A percentile compares a stretch with the other conserved stretches of the same genome.
Evolutionary conservation across 2,329 filamentous ascomycete species (phyloP).

Genomic region (Aureobasidium leucospermi): DNA sequence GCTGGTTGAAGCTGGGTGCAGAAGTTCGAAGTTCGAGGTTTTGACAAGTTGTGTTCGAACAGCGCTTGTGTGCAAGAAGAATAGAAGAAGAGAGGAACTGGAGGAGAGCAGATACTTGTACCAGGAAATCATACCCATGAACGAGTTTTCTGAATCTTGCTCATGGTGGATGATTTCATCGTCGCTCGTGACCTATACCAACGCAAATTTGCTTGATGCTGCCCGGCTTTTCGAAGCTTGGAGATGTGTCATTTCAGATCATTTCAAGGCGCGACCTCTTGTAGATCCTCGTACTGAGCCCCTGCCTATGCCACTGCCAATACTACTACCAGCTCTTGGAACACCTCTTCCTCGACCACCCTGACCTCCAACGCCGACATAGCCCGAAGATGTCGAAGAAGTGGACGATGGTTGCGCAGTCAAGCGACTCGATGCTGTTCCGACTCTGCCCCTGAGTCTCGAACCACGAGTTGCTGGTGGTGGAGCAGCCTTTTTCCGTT

Average conservation of each 20-base stretch:
- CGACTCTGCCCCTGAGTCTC: slow-evolving; percentile 30
- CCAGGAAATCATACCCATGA: neutral
- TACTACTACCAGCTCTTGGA: slow-evolving; percentile 37
- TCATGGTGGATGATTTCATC: neutral
- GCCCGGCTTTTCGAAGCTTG: neutral
- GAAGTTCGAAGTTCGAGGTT: no score
- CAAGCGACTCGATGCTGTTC: slow-evolving; percentile 26
- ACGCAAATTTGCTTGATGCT: neutral
- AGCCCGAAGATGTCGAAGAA: slow-evolving; percentile 22
- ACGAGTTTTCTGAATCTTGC: neutral
- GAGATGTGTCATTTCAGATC: neutral
- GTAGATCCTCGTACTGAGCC: slow-evolving; percentile 26
- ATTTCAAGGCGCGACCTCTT: slow-evolving; percentile 23
- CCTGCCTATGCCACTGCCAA: slow-evolving; percentile 39
- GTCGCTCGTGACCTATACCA: neutral
- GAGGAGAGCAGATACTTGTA: neutral
- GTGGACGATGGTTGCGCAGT: slow-evolving; percentile 23
- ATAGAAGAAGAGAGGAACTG: neutral
- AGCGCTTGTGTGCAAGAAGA: no score
- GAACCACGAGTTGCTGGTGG: slow-evolving; percentile 30
- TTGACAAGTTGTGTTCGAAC: no score
- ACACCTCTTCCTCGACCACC: slow-evolving; percentile 48
- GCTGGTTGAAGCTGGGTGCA: no score
- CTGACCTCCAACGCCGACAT: slow-evolving; percentile 38
- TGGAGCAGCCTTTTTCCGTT: slow-evolving; percentile 49